Evolutionary conservation across 2,329 filamentous ascomycete species (phyloP).

Genomic region (Cladosporium sp.): DNA sequence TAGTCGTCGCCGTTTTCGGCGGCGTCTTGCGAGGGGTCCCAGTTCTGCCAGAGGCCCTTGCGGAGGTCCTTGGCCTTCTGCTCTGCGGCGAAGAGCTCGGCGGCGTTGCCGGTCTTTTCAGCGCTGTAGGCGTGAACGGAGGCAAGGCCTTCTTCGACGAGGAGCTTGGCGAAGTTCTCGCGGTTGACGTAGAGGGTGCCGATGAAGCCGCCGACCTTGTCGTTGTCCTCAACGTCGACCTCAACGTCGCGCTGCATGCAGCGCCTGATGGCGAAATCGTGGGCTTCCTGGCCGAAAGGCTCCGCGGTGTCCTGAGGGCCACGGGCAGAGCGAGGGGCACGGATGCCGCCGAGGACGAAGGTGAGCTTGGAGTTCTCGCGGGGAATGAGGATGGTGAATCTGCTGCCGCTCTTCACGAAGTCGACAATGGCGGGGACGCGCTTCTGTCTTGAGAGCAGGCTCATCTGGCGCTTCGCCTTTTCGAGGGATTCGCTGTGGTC

Average conservation of each 20-base stretch:
- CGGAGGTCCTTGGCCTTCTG: slow-evolving; percentile 79
- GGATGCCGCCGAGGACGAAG: slow-evolving; percentile 87
- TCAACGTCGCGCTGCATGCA: slow-evolving; percentile 94
- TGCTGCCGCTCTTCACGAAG: slow-evolving; percentile 93
- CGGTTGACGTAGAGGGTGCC: slow-evolving; percentile 88
- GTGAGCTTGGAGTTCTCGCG: slow-evolving; percentile 92
- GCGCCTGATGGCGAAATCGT: slow-evolving; percentile 81
- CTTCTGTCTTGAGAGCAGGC: slow-evolving; percentile 81
- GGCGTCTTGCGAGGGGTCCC: slow-evolving; percentile 81
- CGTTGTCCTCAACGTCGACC: slow-evolving; percentile 87
- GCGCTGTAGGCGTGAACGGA: slow-evolving; percentile 92
- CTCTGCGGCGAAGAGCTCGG: slow-evolving; percentile 82
- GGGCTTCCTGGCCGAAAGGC: slow-evolving; percentile 89
- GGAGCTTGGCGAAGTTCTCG: slow-evolving; percentile 87
- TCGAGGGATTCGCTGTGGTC: slow-evolving; percentile 90
- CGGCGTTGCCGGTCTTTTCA: slow-evolving; percentile 85
- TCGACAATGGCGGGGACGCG: slow-evolving; percentile 90
- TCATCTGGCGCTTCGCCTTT: slow-evolving; percentile 91
- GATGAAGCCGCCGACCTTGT: slow-evolving; percentile 97
- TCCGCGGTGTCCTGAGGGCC: slow-evolving; percentile 75
- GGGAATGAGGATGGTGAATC: slow-evolving; percentile 87
- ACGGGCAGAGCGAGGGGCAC: slow-evolving; percentile 79
- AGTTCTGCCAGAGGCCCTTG: slow-evolving; percentile 89
- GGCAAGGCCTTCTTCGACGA: slow-evolving; percentile 90
- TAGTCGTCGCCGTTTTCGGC: slow-evolving; percentile 41